Evolutionary conservation across 495 filamentous ascomycete species (phyloP).

Genomic region (Platismatia glauca): DNA sequence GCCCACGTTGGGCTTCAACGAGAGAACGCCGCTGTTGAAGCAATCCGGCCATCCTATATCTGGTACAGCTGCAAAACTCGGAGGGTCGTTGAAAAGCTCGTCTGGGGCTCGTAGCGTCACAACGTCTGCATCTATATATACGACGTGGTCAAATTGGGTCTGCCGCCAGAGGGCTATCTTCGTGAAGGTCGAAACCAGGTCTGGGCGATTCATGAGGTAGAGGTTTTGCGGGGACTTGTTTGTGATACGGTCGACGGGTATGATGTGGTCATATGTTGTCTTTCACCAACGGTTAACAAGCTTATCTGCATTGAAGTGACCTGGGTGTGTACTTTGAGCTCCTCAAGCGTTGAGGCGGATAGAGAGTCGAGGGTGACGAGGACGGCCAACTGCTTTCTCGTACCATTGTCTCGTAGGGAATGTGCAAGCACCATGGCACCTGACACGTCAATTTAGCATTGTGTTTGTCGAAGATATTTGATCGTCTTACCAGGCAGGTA

Average conservation of each 20-base stretch:
- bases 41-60: slow-evolving; percentile 98
- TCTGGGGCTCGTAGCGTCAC: slow-evolving; percentile 82
- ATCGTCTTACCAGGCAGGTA: slow-evolving; percentile 70
- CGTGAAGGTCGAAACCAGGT: slow-evolving; percentile 85
- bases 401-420: slow-evolving; percentile 86
- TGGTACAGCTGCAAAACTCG: slow-evolving; percentile 79
- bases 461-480: not conserved
- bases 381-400: slow-evolving; percentile 75
- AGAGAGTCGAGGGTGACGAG: slow-evolving; percentile 73
- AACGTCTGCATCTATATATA: slow-evolving; percentile 89
- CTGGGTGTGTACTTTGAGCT: slow-evolving; percentile 56
- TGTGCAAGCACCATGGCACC: slow-evolving; percentile 90
- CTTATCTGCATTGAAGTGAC: not conserved
- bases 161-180: slow-evolving; percentile 94
- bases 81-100: slow-evolving; percentile 73
- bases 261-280: slow-evolving; percentile 81
- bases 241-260: slow-evolving; percentile 69
- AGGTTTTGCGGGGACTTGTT: slow-evolving; percentile 76
- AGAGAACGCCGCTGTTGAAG: slow-evolving; percentile 97
- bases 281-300: slow-evolving; percentile 28
- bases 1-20: slow-evolving; percentile 72
- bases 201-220: slow-evolving; percentile 80
- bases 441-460: slow-evolving; percentile 27
- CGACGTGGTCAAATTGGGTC: slow-evolving; percentile 78
- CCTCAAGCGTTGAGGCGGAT: slow-evolving; percentile 58